phyloP scores from a whole-genome alignment of 768 basidiomycete species.

The Naganishia vishniacii region DNA sequence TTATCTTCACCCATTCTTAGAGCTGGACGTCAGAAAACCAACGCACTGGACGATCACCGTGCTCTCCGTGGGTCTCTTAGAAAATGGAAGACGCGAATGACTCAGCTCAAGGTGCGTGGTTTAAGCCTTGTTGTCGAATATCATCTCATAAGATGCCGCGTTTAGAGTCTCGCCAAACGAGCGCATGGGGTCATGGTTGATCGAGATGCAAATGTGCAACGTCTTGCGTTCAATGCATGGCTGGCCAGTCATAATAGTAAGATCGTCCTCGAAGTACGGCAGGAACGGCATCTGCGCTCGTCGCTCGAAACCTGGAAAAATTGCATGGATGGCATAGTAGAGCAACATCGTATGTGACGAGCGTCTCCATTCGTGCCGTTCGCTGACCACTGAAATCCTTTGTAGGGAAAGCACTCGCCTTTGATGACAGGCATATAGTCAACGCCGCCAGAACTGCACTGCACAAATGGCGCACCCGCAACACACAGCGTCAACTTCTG shows the following conservation, averaged over 20 bases:
- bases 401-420: constrained; percentile 14
- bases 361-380: background rate
- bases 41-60: background rate
- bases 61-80: background rate
- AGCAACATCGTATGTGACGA: constrained; percentile 2
- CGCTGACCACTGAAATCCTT: background rate
- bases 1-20: background rate
- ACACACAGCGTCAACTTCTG: background rate
- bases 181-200: constrained; percentile 14
- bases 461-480: constrained; percentile 1
- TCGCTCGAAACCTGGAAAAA: constrained; percentile 14
- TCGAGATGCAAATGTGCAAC: constrained; percentile 9
- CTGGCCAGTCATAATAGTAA: constrained; percentile 15
- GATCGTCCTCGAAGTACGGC: constrained; percentile 1
- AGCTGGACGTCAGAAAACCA: background rate
- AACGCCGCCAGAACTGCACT: constrained; percentile 15
- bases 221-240: constrained; percentile 18
- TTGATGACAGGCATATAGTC: constrained; percentile 11
- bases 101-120: background rate
- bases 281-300: constrained; percentile 9
- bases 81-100: constrained; percentile 3
- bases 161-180: constrained; percentile 16
- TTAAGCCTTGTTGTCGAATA: background rate
- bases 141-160: background rate
- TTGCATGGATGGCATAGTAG: constrained; percentile 14